Base-by-base conservation (phyloP, 257 asterid genomes). In the Fraxinus anomala region DNA sequence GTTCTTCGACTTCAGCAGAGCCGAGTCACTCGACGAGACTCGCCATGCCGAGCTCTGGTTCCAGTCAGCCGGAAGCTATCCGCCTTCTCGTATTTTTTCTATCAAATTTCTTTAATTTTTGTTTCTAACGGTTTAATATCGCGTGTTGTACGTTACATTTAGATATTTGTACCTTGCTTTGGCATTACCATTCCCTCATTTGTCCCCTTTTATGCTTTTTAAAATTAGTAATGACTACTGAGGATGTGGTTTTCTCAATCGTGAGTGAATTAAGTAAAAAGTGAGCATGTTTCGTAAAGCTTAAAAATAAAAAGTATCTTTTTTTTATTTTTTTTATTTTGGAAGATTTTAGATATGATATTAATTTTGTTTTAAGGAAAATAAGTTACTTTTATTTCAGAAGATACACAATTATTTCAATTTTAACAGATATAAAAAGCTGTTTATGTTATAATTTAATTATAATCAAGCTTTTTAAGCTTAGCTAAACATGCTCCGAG, bases 31-130 rank as follows among this genome's bases (percentile, higher is more conserved):
- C 5, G 76, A 80, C 9, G 92, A 89, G 83, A 89, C 89, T 68
- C 86, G 78, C 77, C 80, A 23, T 42, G 97, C 97, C 30, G 96
- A 96, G 77, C 77, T 73, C 81, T 96, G 99, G 99, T 96, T 96
- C 84, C 85, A 85, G 37, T 86, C 92, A 33, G 99, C 97, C 80
- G 87, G 84, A 67, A 89, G 88, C 75, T 93, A 93, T 71, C 97
- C 98, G 6, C 97, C 98, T 67, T 96, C 99, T 81, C 98, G 99
- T 96, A 87, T 83, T 82, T 75, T 31, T 73, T 34, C 11, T 16
- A 61, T 21, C 67, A 8, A 56, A 59, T 23, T 80, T 28, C 19
- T 74, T 16, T 42, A 1, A 67, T 49, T 6, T 39, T 12, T 3
- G 37, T 26, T 61, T 4, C 9, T 26, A 19, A 63, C 19, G 69